Evolutionary conservation across 1,284 basidiomycete genomes (phyloP), one percentile per base, ranked within the genome.

Genomic region (Leccinum pachyderme): DNA sequence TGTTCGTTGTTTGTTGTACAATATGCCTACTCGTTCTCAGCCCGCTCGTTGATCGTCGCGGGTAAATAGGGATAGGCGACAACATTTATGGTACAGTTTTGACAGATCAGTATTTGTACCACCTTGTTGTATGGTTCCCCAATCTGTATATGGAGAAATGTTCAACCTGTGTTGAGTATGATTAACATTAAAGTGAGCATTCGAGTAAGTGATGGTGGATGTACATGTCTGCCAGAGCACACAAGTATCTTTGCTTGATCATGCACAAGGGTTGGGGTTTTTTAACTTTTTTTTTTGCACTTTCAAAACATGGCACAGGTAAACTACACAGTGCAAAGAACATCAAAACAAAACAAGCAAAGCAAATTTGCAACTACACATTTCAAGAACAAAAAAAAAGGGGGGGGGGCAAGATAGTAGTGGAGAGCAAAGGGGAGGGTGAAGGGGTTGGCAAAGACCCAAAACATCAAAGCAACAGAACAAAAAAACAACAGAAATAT

Each of bases 91-190:
- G 64, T 65, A 69, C 50, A 49, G 25, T 49, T 49, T 46, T 49
- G 46, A 50, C 49, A 53, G 6, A 41, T 53, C 9, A n/a, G 49
- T 57, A 59, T 25, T 50, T 68, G 59, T 65, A 68, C 59, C 44
- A 57, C 50, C 52, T 29, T 29, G 44, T 57, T 64, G 65, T 64
- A 58, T 54, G 18, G 18, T 18, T 18, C 18, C 24, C 37, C 47
- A 69, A 5, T 39, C 8, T 62, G 54, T 64, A 60, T 13, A 56
- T 64, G 55, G 56, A 59, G 32, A 64, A 61, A 49, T 37, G 7
- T 8, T 9, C 18, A 22, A 41, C 3, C 22, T 37, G 31, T 37
- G n/a, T 25, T 13, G 22, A 5, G 18, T 24, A 22, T 15, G n/a
- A 11, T 29, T 3, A 25, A 35, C 3, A 24, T 29, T 1, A 1